phyloP scores from a whole-genome alignment of 192 early-diverging fungal species.

The Spizellomyces punctatus region DNA sequence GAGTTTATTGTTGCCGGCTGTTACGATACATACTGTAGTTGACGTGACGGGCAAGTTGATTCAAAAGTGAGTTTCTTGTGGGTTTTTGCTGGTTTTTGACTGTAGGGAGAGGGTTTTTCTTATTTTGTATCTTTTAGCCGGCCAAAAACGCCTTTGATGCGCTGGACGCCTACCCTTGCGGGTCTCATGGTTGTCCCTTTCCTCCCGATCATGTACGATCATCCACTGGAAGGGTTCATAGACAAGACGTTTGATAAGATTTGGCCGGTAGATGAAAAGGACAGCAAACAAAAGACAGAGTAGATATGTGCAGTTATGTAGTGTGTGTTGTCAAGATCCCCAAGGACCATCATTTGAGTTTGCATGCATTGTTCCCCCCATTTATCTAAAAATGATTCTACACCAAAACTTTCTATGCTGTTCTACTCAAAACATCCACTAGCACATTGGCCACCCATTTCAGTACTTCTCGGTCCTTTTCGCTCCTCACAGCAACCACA shows the following conservation, averaged over 20 bases:
- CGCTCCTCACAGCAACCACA: background rate
- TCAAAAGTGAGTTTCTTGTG: slow-evolving; percentile 18
- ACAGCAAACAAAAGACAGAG: background rate
- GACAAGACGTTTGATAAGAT: slow-evolving; percentile 59
- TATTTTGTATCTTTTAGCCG: slow-evolving; percentile 29
- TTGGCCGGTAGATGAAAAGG: slow-evolving; percentile 30
- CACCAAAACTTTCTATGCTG: background rate
- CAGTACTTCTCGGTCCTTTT: background rate
- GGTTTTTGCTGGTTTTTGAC: background rate
- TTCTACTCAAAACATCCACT: background rate
- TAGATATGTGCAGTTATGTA: too few species aligned
- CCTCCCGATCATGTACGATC: slow-evolving; percentile 66
- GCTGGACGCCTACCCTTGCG: slow-evolving; percentile 62
- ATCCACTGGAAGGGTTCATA: slow-evolving; percentile 61
- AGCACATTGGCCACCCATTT: background rate
- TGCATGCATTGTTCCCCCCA: background rate
- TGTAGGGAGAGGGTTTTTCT: too few species aligned
- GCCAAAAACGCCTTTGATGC: slow-evolving; percentile 46
- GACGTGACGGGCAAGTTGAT: slow-evolving; percentile 44
- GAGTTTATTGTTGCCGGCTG: slow-evolving; percentile 57
- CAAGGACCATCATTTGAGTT: too few species aligned
- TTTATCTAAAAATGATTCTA: slow-evolving; percentile 4
- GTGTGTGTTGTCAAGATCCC: too few species aligned
- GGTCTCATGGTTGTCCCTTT: slow-evolving; percentile 65
- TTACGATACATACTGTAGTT: slow-evolving; percentile 70